phyloP scores from a whole-genome alignment of 192 early-diverging fungal species.

The Backusella liffmaniae region DNA sequence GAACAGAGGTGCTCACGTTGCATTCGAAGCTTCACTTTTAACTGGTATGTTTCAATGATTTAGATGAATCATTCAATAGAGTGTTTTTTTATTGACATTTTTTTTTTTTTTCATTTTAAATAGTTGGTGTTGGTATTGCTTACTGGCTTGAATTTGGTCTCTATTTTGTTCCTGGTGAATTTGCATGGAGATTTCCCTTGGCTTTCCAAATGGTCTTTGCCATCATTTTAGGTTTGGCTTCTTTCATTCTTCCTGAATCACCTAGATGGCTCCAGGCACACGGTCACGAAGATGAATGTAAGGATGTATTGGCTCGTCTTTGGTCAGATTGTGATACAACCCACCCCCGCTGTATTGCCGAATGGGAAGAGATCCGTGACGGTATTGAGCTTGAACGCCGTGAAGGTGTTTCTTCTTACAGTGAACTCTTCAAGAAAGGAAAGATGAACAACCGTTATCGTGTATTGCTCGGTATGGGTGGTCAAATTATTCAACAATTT shows the following conservation, averaged over 20 bases:
- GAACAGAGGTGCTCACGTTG: slow-evolving; percentile 34
- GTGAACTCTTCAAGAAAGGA: slow-evolving; percentile 34
- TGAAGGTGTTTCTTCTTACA: slow-evolving; percentile 32
- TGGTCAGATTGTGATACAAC: slow-evolving; percentile 30
- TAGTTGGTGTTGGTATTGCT: slow-evolving; percentile 35
- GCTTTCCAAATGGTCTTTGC: slow-evolving; percentile 39
- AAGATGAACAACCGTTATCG: slow-evolving; percentile 39
- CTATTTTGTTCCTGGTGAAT: slow-evolving; percentile 32
- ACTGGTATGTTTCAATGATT: background rate
- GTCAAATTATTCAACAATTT: slow-evolving; percentile 40
- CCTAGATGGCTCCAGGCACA: slow-evolving; percentile 39
- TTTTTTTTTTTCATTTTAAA: background rate
- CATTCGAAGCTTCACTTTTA: slow-evolving; percentile 32
- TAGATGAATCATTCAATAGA: background rate
- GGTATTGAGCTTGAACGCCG: slow-evolving; percentile 36
- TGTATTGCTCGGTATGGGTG: slow-evolving; percentile 39
- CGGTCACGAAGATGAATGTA: slow-evolving; percentile 26
- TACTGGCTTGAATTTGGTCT: slow-evolving; percentile 40
- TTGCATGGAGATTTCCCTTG: slow-evolving; percentile 38
- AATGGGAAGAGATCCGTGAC: slow-evolving; percentile 37
- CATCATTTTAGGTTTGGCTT: slow-evolving; percentile 27
- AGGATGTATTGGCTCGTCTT: slow-evolving; percentile 33
- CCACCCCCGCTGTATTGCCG: slow-evolving; percentile 31
- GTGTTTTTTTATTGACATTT: background rate
- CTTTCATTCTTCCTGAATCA: slow-evolving; percentile 32